Base-by-base conservation (phyloP, 768 basidiomycete genomes). In the Panaeolus cyanescens region DNA sequence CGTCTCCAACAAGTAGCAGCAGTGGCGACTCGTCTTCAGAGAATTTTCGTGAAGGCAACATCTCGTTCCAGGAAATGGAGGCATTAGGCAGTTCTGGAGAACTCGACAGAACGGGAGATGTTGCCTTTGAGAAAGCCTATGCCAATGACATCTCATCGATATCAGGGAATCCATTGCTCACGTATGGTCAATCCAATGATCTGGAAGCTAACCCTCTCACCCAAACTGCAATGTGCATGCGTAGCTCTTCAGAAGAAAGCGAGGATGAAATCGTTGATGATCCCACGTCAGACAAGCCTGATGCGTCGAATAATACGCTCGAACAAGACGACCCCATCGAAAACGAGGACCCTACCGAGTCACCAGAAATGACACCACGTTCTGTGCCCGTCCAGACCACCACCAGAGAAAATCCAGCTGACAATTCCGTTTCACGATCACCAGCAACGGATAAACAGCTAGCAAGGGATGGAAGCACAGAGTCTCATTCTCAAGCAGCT, bases 81-180 rank as follows among this genome's bases (percentile, higher is more conserved):
- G 63, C 60, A 19, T 59, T 67, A 31, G 74, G 72, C 32, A 71
- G 71, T 58, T 76, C 76, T 37, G 64, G 68, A 31, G 74, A 75
- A 40, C 63, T 73, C 20, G 77, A 78, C 55, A 60, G 66, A 34
- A 65, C 67, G 12, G 74, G 74, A 54, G 75, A 79, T 60, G 60
- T 62, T 37, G 77, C 77, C 4, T 75, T 76, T 30, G 68, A 71
- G n/a, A 70, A 75, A 3, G 74, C 72, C 7, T 57, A 79, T 54
- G 75, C 70, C 7, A 67, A 68, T 36, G 79, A 79, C 56, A 67
- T 70, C 56, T 71, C 58, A 22, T 62, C 70, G 17, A n/a, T 50
- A 6, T 50, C 45, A 12, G 45, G 45, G 8, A 50, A 50, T 28
- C 25, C 45, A 13, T 13, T 28, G 25, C 30, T 50, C 22, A 50